Conservation (phyloP, 2,329 filamentous ascomycete species). For the Furcasterigmium furcatum region DNA sequence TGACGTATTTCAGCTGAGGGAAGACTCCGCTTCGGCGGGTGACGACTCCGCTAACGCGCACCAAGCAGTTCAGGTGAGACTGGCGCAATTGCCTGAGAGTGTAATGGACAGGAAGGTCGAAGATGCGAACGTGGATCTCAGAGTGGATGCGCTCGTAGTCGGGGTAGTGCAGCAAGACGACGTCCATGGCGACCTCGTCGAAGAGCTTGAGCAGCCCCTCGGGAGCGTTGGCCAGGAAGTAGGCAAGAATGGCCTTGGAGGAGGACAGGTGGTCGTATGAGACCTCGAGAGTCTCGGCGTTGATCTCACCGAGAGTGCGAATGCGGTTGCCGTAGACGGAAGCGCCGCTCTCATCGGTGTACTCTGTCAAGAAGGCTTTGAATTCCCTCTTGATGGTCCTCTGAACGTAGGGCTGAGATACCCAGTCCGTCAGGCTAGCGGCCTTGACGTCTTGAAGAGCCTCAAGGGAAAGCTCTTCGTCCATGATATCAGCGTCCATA, state of each 20-base stretch:
- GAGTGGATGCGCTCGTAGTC: slow-evolving; percentile 97
- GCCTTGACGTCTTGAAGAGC: slow-evolving; percentile 92
- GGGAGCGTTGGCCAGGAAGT: slow-evolving; percentile 93
- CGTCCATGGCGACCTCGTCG: slow-evolving; percentile 94
- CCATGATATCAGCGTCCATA: slow-evolving; percentile 91
- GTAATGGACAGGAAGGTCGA: slow-evolving; percentile 90
- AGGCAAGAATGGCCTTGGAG: slow-evolving; percentile 89
- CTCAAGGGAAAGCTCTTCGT: slow-evolving; percentile 90
- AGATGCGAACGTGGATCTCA: slow-evolving; percentile 96
- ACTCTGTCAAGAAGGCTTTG: slow-evolving; percentile 95
- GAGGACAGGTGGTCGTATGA: slow-evolving; percentile 90
- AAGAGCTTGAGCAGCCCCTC: slow-evolving; percentile 95
- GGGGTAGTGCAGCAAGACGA: slow-evolving; percentile 91
- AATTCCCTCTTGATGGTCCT: slow-evolving; percentile 94
- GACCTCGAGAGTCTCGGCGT: slow-evolving; percentile 93
- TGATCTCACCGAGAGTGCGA: slow-evolving; percentile 92
- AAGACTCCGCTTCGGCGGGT: slow-evolving; percentile 94
- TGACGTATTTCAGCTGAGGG: slow-evolving; percentile 96
- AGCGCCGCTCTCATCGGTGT: slow-evolving; percentile 81
- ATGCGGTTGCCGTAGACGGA: slow-evolving; percentile 96
- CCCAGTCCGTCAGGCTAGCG: slow-evolving; percentile 90
- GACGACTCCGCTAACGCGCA: slow-evolving; percentile 92
- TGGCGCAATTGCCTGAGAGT: slow-evolving; percentile 93
- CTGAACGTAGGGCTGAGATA: slow-evolving; percentile 84
- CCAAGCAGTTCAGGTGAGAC: slow-evolving; percentile 91